Evolutionary conservation across 768 basidiomycete species (phyloP), one percentile per base, ranked within the genome.

Genomic region (Tylopilus rubrobrunneus): DNA sequence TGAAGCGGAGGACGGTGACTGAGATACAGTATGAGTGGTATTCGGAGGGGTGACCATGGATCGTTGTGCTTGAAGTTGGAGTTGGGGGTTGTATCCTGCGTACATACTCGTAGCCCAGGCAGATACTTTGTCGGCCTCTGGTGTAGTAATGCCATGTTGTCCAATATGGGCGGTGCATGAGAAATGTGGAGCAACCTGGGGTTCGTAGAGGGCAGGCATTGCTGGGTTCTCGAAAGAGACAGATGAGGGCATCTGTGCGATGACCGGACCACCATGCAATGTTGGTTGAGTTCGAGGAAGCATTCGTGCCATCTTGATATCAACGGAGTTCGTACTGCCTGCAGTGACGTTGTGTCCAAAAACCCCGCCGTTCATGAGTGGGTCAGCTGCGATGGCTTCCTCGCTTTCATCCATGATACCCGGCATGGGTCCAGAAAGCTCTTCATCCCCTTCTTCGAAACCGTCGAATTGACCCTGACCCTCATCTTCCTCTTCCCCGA

Each of bases 401-500:
- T 73, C 73, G 12, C 60, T 29, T 34, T 66, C 70, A 27, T 71
- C 70, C 53, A 68, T 51, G 48, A 67, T 41, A 33, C 52, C 58
- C 39, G 67, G 63, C 45, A 56, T 57, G 44, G 63, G 39, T 37
- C 63, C 61, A 42, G 59, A 66, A 49, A 72, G 65, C 10, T 74
- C 75, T 45, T 78, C 76, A 36, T 76, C 76, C 9, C 65, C 76
- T 36, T 77, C 73, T 45, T 73, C 76, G 21, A 73, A 74, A 19
- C 67, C 65, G 50, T 69, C 73, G 31, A 64, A 73, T 29, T 68
- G 61, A 14, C 67, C 68, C 37, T 71, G 71, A 2, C 60, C 79
- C 19, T 77, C 82, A 1, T 78, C 79, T n/a, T 78, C 80, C 4
- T 79, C 84, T 42, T 82, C 83, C 23, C 80, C 83, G 37, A 80